A percentile compares a stretch with the other conserved stretches of the same genome.
Conservation (phyloP, 2,329 filamentous ascomycete species). For the Coniella lustricola region DNA sequence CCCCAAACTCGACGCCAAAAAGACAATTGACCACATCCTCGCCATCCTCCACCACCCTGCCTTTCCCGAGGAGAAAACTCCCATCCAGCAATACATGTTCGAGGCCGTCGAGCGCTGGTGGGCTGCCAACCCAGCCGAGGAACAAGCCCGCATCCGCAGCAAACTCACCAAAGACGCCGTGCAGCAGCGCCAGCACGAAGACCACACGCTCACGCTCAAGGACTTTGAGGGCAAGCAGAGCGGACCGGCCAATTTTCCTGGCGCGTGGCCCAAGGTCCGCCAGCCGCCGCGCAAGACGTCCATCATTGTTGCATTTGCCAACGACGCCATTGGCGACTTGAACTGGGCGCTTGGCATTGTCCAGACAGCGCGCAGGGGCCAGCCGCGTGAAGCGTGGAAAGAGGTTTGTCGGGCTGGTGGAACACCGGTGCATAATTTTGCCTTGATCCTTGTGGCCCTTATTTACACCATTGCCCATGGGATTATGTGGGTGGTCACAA, state of each 20-base stretch:
- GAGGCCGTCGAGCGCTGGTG: constrained; percentile 55
- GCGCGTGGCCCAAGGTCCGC: constrained; percentile 21
- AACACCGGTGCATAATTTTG: constrained; percentile 3
- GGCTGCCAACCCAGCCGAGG: constrained; percentile 17
- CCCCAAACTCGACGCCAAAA: constrained; percentile 51
- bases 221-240: constrained; percentile 21
- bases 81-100: constrained; percentile 60
- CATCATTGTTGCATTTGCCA: constrained; percentile 20
- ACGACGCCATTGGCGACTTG: constrained; percentile 14
- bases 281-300: constrained; percentile 22
- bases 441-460: constrained; percentile 6
- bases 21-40: constrained; percentile 55
- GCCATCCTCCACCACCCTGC: constrained; percentile 63
- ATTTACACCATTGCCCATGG: background rate
- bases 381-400: constrained; percentile 3
- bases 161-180: constrained; percentile 25
- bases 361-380: background rate
- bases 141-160: constrained; percentile 19
- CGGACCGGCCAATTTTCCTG: constrained; percentile 24
- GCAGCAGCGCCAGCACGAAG: constrained; percentile 22
- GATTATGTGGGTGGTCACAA: constrained; percentile 6
- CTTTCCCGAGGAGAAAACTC: constrained; percentile 41
- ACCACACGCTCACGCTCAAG: constrained; percentile 22
- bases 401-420: constrained; percentile 8
- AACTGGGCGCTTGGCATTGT: constrained; percentile 13